phyloP scores from a whole-genome alignment of 768 basidiomycete species.

The Dioszegia crocea region DNA sequence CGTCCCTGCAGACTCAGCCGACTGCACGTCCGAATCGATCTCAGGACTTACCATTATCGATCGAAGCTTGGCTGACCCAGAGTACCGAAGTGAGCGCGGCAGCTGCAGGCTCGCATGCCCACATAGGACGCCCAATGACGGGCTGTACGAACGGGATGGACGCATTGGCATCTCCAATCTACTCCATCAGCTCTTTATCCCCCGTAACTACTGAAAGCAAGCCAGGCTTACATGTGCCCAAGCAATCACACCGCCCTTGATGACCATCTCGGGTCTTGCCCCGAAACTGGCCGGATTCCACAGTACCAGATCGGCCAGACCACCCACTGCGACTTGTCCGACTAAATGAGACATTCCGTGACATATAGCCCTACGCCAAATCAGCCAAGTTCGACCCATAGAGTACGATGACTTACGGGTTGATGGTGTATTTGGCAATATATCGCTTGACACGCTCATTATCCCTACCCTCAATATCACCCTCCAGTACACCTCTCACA shows the following conservation, averaged over 20 bases:
- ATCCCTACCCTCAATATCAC: conserved; percentile 67
- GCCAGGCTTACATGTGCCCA: conserved; percentile 68
- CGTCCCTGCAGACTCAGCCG: conserved; percentile 52
- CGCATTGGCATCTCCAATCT: conserved; percentile 97
- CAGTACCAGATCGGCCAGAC: conserved; percentile 86
- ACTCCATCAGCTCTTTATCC: not conserved
- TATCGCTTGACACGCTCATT: conserved; percentile 93
- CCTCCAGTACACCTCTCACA: conserved; percentile 72
- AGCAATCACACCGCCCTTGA: conserved; percentile 90
- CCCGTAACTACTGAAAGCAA: too few relatives aligned
- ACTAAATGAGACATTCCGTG: conserved; percentile 86
- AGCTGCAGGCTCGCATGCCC: conserved; percentile 72
- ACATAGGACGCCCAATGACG: conserved; percentile 81
- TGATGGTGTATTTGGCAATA: conserved; percentile 93
- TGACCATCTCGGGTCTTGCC: conserved; percentile 82
- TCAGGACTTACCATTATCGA: conserved; percentile 52
- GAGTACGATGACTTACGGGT: conserved; percentile 76
- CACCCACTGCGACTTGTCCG: conserved; percentile 75
- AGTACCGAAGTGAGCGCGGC: conserved; percentile 79
- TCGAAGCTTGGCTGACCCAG: conserved; percentile 75
- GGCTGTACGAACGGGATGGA: conserved; percentile 97
- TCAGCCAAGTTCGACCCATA: too few relatives aligned
- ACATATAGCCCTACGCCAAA: conserved; percentile 71
- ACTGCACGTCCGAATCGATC: not conserved
- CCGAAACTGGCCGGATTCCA: conserved; percentile 97